Base-by-base conservation (phyloP, 2,329 filamentous ascomycete species). In the Phoma herbarum region DNA sequence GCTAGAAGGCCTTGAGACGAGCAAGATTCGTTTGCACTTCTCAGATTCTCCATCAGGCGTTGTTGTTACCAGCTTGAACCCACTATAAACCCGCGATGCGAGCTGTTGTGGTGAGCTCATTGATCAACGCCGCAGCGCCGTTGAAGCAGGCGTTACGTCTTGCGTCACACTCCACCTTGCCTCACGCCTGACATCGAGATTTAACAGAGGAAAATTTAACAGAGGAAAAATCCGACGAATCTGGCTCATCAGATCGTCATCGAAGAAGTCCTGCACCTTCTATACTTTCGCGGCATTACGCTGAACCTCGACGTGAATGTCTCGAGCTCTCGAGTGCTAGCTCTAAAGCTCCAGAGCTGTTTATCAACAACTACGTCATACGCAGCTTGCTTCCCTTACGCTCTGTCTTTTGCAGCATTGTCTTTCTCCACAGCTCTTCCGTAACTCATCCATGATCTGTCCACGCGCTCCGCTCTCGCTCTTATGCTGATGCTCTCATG, bases 361-460 rank as follows among this genome's bases (percentile, higher is more conserved):
- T 51, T 44, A 46, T 50, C 57, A 65, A 65, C 59, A 64, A 60
- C 59, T 57, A 47, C 51, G 48, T 59, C 56, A 59, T 53, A 45
- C 2, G 16, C 31, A 46, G 42, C 10, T 42, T 35, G 31, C 16
- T 14, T 8, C 11, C 28, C 28, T 2, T 29, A 10, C 28, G 28
- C 28, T 5, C 31, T 10, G 16, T 18, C 20, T 33, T 57, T 31
- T 33, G n/a, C n/a, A 22, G 22, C 37, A 39, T 9, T 33, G 6
- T 20, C 23, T 31, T 44, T 22, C 2, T 33, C 11, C 14, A 37
- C 14, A 44, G 28, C 28, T 43, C 22, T 3, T 26, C 33, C 11
- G 41, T 14, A 43, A 11, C 39, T 18, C 18, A 11, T 39, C n/a
- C 18, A 4, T 2, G 5, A 10, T 10, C n/a, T n/a, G n/a, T 22